Evolutionary conservation across 345 rosid genomes (phyloP).

Genomic region (Brassica cretica): DNA sequence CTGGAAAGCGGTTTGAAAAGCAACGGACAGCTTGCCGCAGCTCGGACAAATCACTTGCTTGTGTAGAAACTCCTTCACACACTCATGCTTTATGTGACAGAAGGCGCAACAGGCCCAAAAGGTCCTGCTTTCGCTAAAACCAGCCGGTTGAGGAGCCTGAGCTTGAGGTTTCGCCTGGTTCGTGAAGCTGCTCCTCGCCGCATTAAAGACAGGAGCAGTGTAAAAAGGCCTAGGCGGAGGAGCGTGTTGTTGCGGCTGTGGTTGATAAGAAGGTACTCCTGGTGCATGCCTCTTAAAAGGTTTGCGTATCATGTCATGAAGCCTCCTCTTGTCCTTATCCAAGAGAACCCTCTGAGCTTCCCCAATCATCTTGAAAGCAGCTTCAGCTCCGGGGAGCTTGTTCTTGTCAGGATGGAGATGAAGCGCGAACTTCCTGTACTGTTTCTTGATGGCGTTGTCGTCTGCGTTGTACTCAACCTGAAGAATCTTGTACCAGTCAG

Average conservation of each 20-base stretch:
- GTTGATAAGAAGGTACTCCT: conserved; percentile 38
- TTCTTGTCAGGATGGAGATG: conserved; percentile 93
- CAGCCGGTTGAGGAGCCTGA: conserved; percentile 48
- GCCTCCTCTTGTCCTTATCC: conserved; percentile 56
- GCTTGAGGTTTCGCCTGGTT: conserved; percentile 42
- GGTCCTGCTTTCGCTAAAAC: conserved; percentile 37
- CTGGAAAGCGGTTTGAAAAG: conserved; percentile 46
- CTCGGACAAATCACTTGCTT: conserved; percentile 48
- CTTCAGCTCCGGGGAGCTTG: conserved; percentile 86
- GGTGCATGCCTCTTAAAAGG: conserved; percentile 35
- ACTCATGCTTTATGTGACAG: conserved; percentile 56
- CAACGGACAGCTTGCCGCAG: conserved; percentile 55
- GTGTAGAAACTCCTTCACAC: conserved; percentile 39
- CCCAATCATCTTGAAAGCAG: conserved; percentile 83
- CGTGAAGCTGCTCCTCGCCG: conserved; percentile 27
- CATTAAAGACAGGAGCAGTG: conserved; percentile 36
- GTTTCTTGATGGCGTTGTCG: conserved; percentile 74
- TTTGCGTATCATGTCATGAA: conserved; percentile 58
- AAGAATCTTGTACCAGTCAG: conserved; percentile 89
- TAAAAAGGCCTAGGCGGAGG: conserved; percentile 26
- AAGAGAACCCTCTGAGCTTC: conserved; percentile 85
- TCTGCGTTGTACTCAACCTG: conserved; percentile 64
- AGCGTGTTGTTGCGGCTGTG: conserved; percentile 30
- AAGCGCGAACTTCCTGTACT: conserved; percentile 80
- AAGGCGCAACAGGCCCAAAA: conserved; percentile 78